phyloP scores from a whole-genome alignment of 106 monocot genomes.

The Phalaenopsis equestris region DNA sequence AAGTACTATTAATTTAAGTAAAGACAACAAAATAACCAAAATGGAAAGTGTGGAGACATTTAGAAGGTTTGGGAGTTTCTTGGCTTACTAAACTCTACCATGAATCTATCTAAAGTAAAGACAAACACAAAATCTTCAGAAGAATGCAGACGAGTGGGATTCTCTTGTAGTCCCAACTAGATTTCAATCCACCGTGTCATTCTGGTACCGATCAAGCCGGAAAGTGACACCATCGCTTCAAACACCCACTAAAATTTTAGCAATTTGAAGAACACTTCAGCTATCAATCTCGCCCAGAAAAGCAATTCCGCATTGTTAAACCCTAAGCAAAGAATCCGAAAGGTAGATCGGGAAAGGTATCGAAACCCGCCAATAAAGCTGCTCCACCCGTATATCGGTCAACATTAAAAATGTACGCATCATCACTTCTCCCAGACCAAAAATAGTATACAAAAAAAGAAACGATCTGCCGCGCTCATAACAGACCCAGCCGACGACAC shows the following conservation, averaged over 20 bases:
- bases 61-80: no score
- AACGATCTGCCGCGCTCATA: neutral
- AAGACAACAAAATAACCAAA: no score
- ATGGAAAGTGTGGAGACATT: no score
- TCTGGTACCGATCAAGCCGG: neutral
- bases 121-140: neutral
- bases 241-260: neutral
- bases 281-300: neutral
- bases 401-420: neutral
- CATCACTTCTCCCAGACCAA: neutral
- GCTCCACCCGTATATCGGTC: neutral
- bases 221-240: neutral
- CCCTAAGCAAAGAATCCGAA: neutral
- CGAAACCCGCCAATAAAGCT: neutral
- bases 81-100: no score
- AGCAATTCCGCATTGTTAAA: neutral
- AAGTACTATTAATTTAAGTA: no score
- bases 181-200: neutral
- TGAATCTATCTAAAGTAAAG: neutral
- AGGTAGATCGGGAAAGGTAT: neutral
- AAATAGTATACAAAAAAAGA: neutral
- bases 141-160: neutral
- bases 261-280: neutral
- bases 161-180: neutral
- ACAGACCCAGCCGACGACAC: neutral